Base-by-base conservation (phyloP, 495 filamentous ascomycete species). In the Xylaria intraflava region DNA sequence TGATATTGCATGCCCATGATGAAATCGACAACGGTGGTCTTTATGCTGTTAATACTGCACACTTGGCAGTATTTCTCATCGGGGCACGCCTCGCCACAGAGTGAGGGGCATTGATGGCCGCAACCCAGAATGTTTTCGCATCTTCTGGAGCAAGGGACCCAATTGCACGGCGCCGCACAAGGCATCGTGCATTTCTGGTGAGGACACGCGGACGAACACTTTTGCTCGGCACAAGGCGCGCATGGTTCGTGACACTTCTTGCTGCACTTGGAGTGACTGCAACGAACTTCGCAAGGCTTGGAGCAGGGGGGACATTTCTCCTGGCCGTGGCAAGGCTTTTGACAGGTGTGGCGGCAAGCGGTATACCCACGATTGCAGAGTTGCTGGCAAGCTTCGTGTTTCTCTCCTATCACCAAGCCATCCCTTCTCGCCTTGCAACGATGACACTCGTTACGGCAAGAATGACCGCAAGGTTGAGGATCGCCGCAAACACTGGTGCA, bases 11-110 rank as follows among this genome's bases (percentile, higher is more conserved):
- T 63, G 5, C 69, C 55, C 60, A 72, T 60, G 31, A 85, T 71
- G 39, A 76, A 74, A 51, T 87, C 83, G 0, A 86, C 80, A 5
- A 69, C 36, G 42, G 64, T 66, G 1, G 68, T 64, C 51, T 74
- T 75, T 33, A 80, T 62, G 0, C 72, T 60, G 3, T 71, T 58
- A 12, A 55, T 49, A 1, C 64, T 72, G 52, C 83, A 87, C 0
- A 62, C 49, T 58, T 85, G 82, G 58, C 87, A 90, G 42, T 72
- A 81, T n/a, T 62, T 56, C 1, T 41, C 43, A 5, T 62, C 23
- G 7, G 85, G 86, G 56, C 85, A 91, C 0, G 46, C 45, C 56
- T 90, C 86, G 1, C 86, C 84, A 53, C 84, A 88, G 10, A 87
- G 58, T 0, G 78, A 82, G 1, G 87, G 87, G 42, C 65, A 69